Base-by-base conservation (phyloP, 2,329 filamentous ascomycete species). In the Aureobasidium musti region DNA sequence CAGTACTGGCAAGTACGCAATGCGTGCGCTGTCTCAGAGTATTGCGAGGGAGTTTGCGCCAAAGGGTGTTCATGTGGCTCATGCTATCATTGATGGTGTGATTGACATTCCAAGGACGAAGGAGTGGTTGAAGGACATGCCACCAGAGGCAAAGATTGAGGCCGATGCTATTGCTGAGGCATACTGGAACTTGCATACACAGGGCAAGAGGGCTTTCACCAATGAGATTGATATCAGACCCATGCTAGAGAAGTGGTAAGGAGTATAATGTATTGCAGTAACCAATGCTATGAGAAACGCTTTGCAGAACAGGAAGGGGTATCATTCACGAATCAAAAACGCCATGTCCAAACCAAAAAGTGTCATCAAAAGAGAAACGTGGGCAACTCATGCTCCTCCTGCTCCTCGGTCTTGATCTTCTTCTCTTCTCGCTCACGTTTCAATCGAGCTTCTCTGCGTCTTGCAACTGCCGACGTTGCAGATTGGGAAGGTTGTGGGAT, bases 1-100 rank as follows among this genome's bases (percentile, higher is more conserved):
- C 73, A 89, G 91, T 0, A 86, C 87, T 2, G 89, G 89, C 33
- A 96, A 96, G 76, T 96, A 92, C 75, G 91, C 91, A 4, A 80
- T 90, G 71, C 83, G 92, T 37, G 91, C 89, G 0, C 78, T 96
- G 60, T 83, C 85, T 0, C 91, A 94, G 77, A 89, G 86, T 39
- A 81, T 96, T 30, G 90, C 92, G 0, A 85, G 89, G 66, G 92
- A 97, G 76, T 97, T 95, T 76, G 91, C 90, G 0, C 91, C 92
- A 0, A 82, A 91, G 76, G 92, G 92, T 2, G 85, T 97, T 1
- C 92, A 97, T 76, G 89, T 96, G 1, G 86, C 89, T 0, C 91
- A 96, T 78, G 87, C 89, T 5, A 87, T 96, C 68, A 88, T 96
- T 65, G 92, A 97, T 74, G 92, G 91, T 0, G 84, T 91, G 1